Evolutionary conservation across 2,329 filamentous ascomycete species (phyloP).

Genomic region (Claviceps maximensis): DNA sequence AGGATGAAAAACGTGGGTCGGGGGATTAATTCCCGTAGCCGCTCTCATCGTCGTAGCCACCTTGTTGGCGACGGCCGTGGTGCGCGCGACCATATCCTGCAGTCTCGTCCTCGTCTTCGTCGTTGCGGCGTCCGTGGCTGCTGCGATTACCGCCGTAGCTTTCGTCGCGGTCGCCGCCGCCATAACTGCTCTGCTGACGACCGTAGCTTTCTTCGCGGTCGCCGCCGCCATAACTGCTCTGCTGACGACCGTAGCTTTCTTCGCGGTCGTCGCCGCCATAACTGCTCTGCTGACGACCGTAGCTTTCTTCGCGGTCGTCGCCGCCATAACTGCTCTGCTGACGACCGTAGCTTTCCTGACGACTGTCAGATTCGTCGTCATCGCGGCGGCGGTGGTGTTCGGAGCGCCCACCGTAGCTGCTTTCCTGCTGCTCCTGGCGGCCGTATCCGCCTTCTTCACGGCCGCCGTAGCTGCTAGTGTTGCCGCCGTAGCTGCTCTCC

Average conservation of each 20-base stretch:
- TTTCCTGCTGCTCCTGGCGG: slow-evolving; percentile 6
- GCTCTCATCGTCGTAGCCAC: slow-evolving; percentile 6
- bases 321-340: slow-evolving; percentile 12
- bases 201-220: slow-evolving; percentile 3
- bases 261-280: slow-evolving; percentile 5
- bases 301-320: neutral
- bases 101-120: slow-evolving; percentile 1
- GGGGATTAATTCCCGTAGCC: slow-evolving; percentile 9
- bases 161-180: slow-evolving; percentile 3
- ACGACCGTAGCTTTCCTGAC: slow-evolving; percentile 11
- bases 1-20: too few relatives aligned
- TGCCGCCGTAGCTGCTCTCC: slow-evolving; percentile 38
- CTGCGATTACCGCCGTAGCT: neutral
- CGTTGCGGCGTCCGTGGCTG: slow-evolving; percentile 7
- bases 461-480: slow-evolving; percentile 36
- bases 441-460: slow-evolving; percentile 20
- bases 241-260: slow-evolving; percentile 5
- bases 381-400: slow-evolving; percentile 1
- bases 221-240: slow-evolving; percentile 4
- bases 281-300: slow-evolving; percentile 6
- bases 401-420: slow-evolving; percentile 10
- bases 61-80: slow-evolving; percentile 1
- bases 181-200: neutral
- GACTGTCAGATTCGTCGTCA: slow-evolving; percentile 8
- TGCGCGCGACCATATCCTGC: slow-evolving; percentile 8